Percentiles rank a stretch among this genome's conserved stretches.
Evolutionary conservation across 2,329 filamentous ascomycete species (phyloP).

Genomic region (Xylariaceae sp.): DNA sequence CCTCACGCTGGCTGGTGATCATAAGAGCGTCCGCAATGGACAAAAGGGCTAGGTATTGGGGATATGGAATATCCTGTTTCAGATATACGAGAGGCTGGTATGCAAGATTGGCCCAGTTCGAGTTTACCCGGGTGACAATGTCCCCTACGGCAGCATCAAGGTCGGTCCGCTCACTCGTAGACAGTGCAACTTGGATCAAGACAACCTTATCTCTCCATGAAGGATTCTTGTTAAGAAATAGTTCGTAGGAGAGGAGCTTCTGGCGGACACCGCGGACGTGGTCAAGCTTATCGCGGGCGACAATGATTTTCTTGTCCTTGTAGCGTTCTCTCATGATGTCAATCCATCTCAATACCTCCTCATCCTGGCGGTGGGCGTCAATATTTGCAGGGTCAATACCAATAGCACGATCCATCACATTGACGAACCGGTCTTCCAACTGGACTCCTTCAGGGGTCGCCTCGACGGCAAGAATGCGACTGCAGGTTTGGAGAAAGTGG

Average conservation of each 20-base stretch:
- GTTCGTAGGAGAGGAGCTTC: conserved; percentile 88
- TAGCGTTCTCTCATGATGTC: conserved; percentile 81
- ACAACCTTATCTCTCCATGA: conserved; percentile 88
- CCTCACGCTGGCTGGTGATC: conserved; percentile 93
- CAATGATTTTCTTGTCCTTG: conserved; percentile 85
- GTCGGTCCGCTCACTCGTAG: conserved; percentile 84
- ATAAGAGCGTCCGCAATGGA: conserved; percentile 89
- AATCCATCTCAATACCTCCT: conserved; percentile 78
- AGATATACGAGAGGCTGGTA: conserved; percentile 93
- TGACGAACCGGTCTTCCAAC: conserved; percentile 89
- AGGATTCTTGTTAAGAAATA: conserved; percentile 93
- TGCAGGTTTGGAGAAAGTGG: conserved; percentile 95
- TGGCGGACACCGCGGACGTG: conserved; percentile 89
- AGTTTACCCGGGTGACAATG: conserved; percentile 94
- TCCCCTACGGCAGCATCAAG: conserved; percentile 87
- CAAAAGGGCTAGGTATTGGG: conserved; percentile 89
- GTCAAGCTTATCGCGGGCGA: conserved; percentile 92
- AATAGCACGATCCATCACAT: conserved; percentile 83
- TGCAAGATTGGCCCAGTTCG: conserved; percentile 83
- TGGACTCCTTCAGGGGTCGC: conserved; percentile 86
- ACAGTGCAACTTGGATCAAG: conserved; percentile 90
- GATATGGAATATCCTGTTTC: conserved; percentile 90
- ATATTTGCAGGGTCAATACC: conserved; percentile 86
- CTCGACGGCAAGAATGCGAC: conserved; percentile 85
- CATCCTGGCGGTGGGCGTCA: conserved; percentile 68